phyloP scores from a whole-genome alignment of 1,284 basidiomycete genomes.

The Xanthoconium separans region DNA sequence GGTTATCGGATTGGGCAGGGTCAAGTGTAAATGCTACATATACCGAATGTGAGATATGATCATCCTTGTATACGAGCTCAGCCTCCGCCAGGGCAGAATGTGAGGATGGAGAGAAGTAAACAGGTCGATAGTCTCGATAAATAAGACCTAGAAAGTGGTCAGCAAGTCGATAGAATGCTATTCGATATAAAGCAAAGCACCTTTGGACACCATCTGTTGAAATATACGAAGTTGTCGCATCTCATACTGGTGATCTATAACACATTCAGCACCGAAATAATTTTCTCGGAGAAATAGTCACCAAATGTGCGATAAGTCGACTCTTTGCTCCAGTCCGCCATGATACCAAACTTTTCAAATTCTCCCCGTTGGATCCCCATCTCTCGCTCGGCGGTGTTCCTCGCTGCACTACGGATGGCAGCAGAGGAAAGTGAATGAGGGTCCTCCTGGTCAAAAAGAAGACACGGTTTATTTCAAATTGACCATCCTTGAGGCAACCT shows the following conservation, averaged over 20 bases:
- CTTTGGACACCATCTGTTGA: conserved; percentile 84
- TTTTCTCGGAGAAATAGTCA: conserved; percentile 25
- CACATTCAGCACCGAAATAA: background rate
- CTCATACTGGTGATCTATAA: conserved; percentile 81
- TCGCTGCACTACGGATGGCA: conserved; percentile 74
- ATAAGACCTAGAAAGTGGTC: conserved; percentile 62
- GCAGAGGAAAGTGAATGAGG: conserved; percentile 54
- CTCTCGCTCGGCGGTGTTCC: conserved; percentile 72
- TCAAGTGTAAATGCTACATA: conserved; percentile 80
- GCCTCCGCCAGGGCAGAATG: conserved; percentile 94
- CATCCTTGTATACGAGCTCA: conserved; percentile 88
- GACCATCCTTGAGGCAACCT: background rate
- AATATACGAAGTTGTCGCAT: conserved; percentile 88
- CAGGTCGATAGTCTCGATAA: conserved; percentile 85
- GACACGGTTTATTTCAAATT: conserved; percentile 1
- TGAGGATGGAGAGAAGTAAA: conserved; percentile 95
- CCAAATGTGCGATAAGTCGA: conserved; percentile 88
- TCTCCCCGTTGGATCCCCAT: conserved; percentile 79
- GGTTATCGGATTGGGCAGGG: conserved; percentile 3
- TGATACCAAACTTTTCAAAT: conserved; percentile 83
- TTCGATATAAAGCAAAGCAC: conserved; percentile 35
- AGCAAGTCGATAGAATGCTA: background rate
- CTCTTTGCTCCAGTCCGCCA: conserved; percentile 87
- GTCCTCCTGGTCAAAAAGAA: conserved; percentile 41
- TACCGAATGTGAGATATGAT: conserved; percentile 85